Evolutionary conservation across 164 flowering plant genomes (phyloP), one percentile per base, ranked within the genome.

Genomic region (Houttuynia cordata): DNA sequence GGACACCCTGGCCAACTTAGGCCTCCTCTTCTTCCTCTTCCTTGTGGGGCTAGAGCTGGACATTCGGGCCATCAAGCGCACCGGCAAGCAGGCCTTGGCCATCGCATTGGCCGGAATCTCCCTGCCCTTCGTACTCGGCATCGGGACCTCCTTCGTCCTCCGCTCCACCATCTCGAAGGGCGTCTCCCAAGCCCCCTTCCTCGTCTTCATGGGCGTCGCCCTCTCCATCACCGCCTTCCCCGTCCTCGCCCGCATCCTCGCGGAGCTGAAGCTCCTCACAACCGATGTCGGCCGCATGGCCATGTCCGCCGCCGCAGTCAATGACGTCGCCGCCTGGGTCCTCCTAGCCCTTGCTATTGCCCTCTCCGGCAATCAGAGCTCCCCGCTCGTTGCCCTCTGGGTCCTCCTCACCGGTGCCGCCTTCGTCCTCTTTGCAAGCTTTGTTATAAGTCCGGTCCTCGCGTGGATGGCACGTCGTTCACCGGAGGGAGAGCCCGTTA

Each of bases 211-310:
- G 73, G 76, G 73, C 30, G 76, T 73, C 24, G 53, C 76, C 24
- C 64, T 73, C 51, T 73, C 76, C 56, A 69, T 73, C 56, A 73
- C 76, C 22, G 76, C 76, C 7, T 73, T 73, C 59, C 76, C 73
- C 2, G 76, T 73, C 20, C 76, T 73, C 21, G 76, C 76, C 34
- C 76, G 76, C 17, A 73, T 73, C 62, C 73, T 73, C 12, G 73
- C 76, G 12, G 76, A 73, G 58, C 56, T 73, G 22, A 73, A 69
- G 50, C 70, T 73, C 59, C 73, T 73, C 50, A 73, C 76, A 41
- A 73, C 72, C 23, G 73, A 69, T 21, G 42, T 69, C 15, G 76
- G 76, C 4, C 73, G 73, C 19, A 69, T 63, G 34, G 76, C 76
- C 37, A 73, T 73, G 76, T 68, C 73, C 1, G 76, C 76, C 0